Evolutionary conservation across 768 basidiomycete species (phyloP).

Genomic region (Xerocomellus dryophilus): DNA sequence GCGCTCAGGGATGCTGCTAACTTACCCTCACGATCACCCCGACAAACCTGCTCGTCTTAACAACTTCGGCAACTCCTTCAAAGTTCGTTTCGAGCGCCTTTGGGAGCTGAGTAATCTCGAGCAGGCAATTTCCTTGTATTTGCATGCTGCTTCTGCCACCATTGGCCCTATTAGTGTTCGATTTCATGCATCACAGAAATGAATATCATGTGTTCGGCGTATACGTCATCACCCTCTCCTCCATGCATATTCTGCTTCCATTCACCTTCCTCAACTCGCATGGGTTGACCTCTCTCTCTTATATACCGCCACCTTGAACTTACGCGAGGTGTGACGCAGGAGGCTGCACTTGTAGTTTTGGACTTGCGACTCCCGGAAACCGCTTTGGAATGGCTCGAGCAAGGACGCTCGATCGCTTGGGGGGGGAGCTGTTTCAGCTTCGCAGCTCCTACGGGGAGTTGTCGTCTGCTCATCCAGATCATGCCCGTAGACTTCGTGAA

Average conservation of each 20-base stretch:
- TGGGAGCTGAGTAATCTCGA: background rate
- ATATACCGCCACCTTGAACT: constrained; percentile 16
- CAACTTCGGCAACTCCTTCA: too few species aligned
- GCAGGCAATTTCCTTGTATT: background rate
- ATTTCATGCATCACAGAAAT: constrained; percentile 6
- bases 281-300: constrained; percentile 16
- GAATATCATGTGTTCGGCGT: constrained; percentile 1
- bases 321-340: constrained; percentile 10
- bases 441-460: too few species aligned
- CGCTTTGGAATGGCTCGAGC: constrained; percentile 13
- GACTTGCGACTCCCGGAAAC: background rate
- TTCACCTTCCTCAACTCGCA: constrained; percentile 18
- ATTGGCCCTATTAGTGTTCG: background rate
- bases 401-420: constrained; percentile 9
- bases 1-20: too few species aligned
- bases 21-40: too few species aligned
- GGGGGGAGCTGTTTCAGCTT: background rate
- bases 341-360: constrained; percentile 22
- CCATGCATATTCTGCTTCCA: constrained; percentile 14
- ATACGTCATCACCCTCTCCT: constrained; percentile 10
- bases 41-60: too few species aligned
- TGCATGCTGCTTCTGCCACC: background rate
- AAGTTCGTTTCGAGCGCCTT: background rate
- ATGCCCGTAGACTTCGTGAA: too few species aligned
- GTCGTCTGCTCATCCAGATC: too few species aligned